Percentiles rank a stretch among this genome's conserved stretches.
phyloP scores from a whole-genome alignment of 805 yeast genomes.

The Candida tibetensis region DNA sequence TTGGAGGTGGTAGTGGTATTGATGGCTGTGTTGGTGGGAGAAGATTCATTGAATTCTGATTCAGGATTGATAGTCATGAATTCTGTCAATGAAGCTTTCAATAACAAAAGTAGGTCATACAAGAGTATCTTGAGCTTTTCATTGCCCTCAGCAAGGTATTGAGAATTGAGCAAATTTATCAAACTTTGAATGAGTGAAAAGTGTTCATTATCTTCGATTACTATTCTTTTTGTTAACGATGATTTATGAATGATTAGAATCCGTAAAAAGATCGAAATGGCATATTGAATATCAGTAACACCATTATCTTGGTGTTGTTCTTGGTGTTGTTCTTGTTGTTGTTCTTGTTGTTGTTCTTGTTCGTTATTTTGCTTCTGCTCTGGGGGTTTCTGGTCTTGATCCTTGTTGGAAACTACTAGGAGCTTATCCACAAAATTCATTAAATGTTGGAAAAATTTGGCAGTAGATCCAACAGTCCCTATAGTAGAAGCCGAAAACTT shows the following conservation, averaged over 20 bases:
- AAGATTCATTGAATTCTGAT: conserved; percentile 2
- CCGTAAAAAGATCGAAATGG: conserved; percentile 50
- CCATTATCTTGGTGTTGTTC: background rate
- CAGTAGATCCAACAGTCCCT: conserved; percentile 19
- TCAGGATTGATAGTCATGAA: conserved; percentile 3
- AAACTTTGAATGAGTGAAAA: conserved; percentile 49
- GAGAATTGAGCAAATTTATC: conserved; percentile 44
- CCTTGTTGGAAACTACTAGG: conserved; percentile 13
- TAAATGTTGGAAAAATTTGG: conserved; percentile 21
- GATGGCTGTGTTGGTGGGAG: background rate
- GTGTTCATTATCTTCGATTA: conserved; percentile 40
- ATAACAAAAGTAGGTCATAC: conserved; percentile 56
- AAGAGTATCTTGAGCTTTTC: conserved; percentile 54
- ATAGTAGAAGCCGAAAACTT: conserved; percentile 42
- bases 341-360: background rate
- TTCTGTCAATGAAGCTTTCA: conserved; percentile 42
- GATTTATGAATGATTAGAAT: conserved; percentile 58
- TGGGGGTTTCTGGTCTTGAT: no score
- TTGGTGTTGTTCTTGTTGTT: background rate
- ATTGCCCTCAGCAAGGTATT: conserved; percentile 33
- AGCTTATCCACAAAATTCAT: conserved; percentile 22
- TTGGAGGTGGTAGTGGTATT: background rate
- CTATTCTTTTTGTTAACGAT: conserved; percentile 42
- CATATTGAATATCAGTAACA: conserved; percentile 18
- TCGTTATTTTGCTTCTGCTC: no score